Percentiles rank a stretch among this genome's conserved stretches.
phyloP scores from a whole-genome alignment of 192 early-diverging fungal species.

The Pecoramyces ruminantium region DNA sequence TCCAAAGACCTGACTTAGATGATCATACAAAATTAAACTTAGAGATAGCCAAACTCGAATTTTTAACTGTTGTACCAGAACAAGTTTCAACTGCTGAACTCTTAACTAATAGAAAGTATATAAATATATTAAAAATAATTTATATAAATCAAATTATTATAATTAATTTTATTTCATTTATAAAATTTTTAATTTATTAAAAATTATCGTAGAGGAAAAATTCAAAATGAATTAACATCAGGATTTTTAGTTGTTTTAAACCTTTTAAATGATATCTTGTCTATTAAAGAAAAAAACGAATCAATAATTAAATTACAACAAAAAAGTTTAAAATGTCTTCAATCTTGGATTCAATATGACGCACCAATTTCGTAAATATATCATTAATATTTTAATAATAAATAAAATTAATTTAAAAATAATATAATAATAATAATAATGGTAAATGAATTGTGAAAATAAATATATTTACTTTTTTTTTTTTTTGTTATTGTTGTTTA shows the following conservation, averaged over 20 bases:
- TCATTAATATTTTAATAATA: too few species aligned
- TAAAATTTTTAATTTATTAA: neutral
- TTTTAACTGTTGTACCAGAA: conserved; percentile 15
- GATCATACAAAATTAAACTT: neutral
- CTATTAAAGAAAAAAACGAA: neutral
- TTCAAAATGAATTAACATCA: neutral
- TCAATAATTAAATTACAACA: neutral
- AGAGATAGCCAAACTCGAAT: conserved; percentile 8
- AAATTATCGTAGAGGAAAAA: neutral
- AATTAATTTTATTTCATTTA: too few species aligned
- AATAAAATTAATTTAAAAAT: too few species aligned
- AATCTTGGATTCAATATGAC: neutral
- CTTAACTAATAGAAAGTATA: neutral
- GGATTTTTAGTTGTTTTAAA: neutral
- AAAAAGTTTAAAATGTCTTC: neutral
- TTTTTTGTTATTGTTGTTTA: too few species aligned
- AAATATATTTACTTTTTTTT: too few species aligned
- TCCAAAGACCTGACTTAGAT: neutral
- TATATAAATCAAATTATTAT: too few species aligned
- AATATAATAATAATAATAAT: too few species aligned
- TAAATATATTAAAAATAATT: neutral
- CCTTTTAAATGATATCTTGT: neutral
- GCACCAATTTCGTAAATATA: neutral
- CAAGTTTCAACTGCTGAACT: conserved; percentile 6
- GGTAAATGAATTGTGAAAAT: too few species aligned